Conservation (phyloP, 2,329 filamentous ascomycete species). For the Cadophora luteo-olivacea region DNA sequence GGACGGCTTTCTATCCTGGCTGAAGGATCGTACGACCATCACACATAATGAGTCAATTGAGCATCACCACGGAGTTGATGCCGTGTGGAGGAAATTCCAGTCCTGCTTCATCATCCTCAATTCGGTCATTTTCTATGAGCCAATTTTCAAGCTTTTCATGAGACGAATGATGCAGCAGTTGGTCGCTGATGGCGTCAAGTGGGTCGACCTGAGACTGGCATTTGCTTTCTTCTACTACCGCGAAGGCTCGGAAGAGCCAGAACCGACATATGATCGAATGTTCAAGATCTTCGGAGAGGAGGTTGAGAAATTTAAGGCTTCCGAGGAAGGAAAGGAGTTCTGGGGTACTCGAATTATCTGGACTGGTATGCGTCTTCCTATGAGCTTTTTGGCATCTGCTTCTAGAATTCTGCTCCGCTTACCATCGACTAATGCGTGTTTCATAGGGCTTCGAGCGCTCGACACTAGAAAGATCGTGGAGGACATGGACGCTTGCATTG, state of each 20-base stretch:
- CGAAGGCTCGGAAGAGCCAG: slow-evolving; percentile 67
- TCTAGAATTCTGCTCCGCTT: neutral
- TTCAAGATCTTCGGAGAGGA: slow-evolving; percentile 80
- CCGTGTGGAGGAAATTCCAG: slow-evolving; percentile 83
- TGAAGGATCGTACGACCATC: slow-evolving; percentile 75
- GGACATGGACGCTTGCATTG: slow-evolving; percentile 87
- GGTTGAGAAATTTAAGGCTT: slow-evolving; percentile 74
- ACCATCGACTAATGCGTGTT: neutral
- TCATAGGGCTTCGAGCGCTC: slow-evolving; percentile 59
- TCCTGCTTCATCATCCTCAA: slow-evolving; percentile 76
- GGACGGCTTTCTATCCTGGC: slow-evolving; percentile 76
- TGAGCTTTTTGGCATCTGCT: neutral
- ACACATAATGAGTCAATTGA: slow-evolving; percentile 74
- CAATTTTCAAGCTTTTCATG: slow-evolving; percentile 81
- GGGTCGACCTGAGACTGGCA: slow-evolving; percentile 80
- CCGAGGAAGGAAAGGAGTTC: slow-evolving; percentile 74
- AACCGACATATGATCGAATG: slow-evolving; percentile 72
- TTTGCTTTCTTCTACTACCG: slow-evolving; percentile 76
- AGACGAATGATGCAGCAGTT: slow-evolving; percentile 73
- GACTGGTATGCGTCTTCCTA: slow-evolving; percentile 58
- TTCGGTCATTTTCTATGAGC: slow-evolving; percentile 86
- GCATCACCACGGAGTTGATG: slow-evolving; percentile 83
- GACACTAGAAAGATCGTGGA: slow-evolving; percentile 72
- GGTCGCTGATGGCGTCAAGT: slow-evolving; percentile 81
- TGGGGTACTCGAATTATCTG: slow-evolving; percentile 88